Evolutionary conservation across 192 early-diverging fungal species (phyloP).

Genomic region (Entophlyctis luteolus): DNA sequence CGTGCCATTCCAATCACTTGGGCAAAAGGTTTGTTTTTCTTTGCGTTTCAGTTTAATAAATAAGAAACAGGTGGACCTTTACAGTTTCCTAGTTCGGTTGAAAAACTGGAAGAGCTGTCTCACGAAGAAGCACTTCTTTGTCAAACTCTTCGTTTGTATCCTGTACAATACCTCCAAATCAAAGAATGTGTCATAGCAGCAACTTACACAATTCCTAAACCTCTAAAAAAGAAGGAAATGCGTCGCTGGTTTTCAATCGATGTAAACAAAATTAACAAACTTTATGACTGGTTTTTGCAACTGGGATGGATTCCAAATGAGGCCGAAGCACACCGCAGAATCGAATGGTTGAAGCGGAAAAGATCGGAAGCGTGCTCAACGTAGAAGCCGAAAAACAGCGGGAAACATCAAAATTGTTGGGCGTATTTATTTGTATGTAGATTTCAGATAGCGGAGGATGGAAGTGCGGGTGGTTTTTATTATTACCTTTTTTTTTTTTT

Average conservation of each 20-base stretch:
- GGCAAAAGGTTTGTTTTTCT: no score
- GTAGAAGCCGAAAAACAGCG: no score
- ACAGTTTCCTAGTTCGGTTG: background rate
- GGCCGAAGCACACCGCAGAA: no score
- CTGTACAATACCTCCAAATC: conserved; percentile 30
- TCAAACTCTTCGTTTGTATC: conserved; percentile 73
- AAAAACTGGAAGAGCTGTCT: conserved; percentile 32
- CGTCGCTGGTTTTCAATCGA: conserved; percentile 81
- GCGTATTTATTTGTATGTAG: no score
- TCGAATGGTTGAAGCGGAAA: no score
- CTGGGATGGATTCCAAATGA: no score
- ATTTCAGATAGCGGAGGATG: no score
- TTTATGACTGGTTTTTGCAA: conserved; percentile 91
- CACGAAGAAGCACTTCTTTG: conserved; percentile 65
- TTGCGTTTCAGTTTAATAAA: no score
- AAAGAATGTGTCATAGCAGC: background rate
- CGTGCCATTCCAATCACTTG: background rate
- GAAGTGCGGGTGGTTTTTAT: no score
- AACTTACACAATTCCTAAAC: background rate
- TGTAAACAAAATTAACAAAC: conserved; percentile 73
- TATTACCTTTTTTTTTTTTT: no score
- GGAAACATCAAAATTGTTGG: no score
- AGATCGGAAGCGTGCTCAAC: no score
- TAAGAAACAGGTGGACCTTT: conserved; percentile 8
- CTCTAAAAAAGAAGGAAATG: conserved; percentile 74